A percentile compares a stretch with the other conserved stretches of the same genome.
phyloP scores from a whole-genome alignment of 768 basidiomycete species.

The Suillus clintonianus region DNA sequence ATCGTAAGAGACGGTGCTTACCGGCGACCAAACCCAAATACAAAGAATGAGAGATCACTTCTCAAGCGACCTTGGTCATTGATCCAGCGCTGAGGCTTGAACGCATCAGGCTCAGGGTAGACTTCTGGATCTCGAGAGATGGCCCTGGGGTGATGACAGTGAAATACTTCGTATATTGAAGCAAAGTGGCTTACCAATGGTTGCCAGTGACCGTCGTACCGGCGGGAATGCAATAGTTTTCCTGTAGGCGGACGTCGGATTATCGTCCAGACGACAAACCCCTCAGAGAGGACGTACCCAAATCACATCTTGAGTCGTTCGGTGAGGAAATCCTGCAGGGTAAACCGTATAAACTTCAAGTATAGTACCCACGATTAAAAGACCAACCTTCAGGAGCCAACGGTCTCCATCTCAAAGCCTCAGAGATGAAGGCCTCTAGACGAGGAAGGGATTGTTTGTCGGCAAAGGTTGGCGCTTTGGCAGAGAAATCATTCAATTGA shows the following conservation, averaged over 20 bases:
- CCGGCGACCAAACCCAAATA: neutral
- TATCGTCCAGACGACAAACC: neutral
- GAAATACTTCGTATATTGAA: neutral
- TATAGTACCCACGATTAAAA: neutral
- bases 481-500: neutral
- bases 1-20: neutral
- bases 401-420: neutral
- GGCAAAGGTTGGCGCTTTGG: neutral
- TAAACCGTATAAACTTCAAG: neutral
- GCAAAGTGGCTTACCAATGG: neutral
- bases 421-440: neutral
- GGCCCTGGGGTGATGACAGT: neutral
- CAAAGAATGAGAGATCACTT: neutral
- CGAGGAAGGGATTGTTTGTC: neutral
- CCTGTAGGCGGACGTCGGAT: neutral
- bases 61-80: neutral
- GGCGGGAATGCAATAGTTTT: neutral
- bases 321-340: neutral
- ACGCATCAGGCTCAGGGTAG: neutral
- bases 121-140: neutral
- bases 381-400: neutral
- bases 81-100: neutral
- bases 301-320: neutral
- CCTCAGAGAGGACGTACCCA: neutral
- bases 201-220: neutral